A percentile compares a stretch with the other conserved stretches of the same genome.
phyloP scores from a whole-genome alignment of 1,139 yeast genomes.

The Debaryomyces coudertii region DNA sequence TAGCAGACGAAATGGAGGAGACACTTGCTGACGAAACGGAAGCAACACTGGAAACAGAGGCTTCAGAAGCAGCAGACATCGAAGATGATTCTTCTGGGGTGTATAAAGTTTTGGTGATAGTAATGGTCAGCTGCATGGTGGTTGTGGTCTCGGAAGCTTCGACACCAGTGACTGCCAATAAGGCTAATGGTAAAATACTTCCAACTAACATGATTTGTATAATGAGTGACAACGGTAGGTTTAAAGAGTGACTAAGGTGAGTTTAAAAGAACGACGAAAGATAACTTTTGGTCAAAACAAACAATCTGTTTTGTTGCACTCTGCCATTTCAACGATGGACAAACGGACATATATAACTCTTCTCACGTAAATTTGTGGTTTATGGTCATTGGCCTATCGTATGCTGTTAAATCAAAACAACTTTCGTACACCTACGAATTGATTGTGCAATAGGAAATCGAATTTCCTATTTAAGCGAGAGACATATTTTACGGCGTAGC shows the following conservation, averaged over 20 bases:
- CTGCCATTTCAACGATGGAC: not conserved
- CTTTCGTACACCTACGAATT: not conserved
- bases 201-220: constrained; percentile 30
- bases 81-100: constrained; percentile 45
- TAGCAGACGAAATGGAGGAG: not conserved
- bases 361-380: constrained; percentile 1
- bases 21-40: constrained; percentile 15
- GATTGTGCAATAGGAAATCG: not conserved
- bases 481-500: constrained; percentile 4
- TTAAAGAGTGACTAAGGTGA: constrained; percentile 38
- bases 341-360: not conserved
- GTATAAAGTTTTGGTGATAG: constrained; percentile 46
- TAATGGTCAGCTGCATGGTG: constrained; percentile 44
- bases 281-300: not conserved
- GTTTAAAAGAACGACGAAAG: constrained; percentile 11
- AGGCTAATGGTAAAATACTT: constrained; percentile 24
- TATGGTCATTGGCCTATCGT: constrained; percentile 2
- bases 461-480: constrained; percentile 1
- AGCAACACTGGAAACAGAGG: constrained; percentile 20
- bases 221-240: constrained; percentile 6
- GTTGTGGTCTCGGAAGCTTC: constrained; percentile 44
- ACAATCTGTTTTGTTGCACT: not conserved
- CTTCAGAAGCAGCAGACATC: constrained; percentile 19
- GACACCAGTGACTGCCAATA: constrained; percentile 31
- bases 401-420: not conserved